Percentiles rank a stretch among this genome's conserved stretches.
These are phyloP conservation scores for Penicillium frequentans DNA, from an alignment of 2,329 filamentous ascomycete species.

Conservation along the genomic window DNA sequence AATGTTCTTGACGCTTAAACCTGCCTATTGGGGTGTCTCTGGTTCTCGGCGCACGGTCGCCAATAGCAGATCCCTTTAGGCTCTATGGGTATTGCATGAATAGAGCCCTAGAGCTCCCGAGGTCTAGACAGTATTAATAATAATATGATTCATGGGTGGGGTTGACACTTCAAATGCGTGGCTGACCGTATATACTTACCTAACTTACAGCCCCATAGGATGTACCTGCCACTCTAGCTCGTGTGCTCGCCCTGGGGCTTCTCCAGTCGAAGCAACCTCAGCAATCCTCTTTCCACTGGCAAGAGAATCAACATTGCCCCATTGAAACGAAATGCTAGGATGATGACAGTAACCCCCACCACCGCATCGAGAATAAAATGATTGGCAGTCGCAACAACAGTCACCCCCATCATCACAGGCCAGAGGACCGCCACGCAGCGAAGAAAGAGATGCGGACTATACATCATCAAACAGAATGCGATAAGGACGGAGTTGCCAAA, in stretches of 20 bases:
- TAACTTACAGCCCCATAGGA: no score
- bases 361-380: conserved; percentile 68
- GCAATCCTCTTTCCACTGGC: conserved; percentile 22
- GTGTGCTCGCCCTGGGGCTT: conserved; percentile 14
- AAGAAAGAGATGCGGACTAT: conserved; percentile 43
- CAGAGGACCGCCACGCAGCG: conserved; percentile 43
- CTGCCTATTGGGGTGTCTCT: conserved; percentile 10
- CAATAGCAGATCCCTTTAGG: neutral
- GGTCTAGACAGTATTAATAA: neutral
- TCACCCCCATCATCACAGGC: conserved; percentile 48
- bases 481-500: conserved; percentile 42
- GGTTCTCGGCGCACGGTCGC: conserved; percentile 1
- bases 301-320: conserved; percentile 22
- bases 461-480: conserved; percentile 32
- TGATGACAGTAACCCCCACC: conserved; percentile 52
- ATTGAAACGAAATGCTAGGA: conserved; percentile 23
- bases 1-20: conserved; percentile 8
- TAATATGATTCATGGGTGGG: no score
- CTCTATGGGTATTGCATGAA: neutral
- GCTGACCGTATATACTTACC: no score
- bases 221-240: neutral
- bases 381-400: conserved; percentile 68
- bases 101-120: no score
- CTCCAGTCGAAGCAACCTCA: conserved; percentile 21
- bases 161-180: no score